Evolutionary conservation across 192 early-diverging fungal species (phyloP).

Genomic region (Gryganskiella cystojenkinii): DNA sequence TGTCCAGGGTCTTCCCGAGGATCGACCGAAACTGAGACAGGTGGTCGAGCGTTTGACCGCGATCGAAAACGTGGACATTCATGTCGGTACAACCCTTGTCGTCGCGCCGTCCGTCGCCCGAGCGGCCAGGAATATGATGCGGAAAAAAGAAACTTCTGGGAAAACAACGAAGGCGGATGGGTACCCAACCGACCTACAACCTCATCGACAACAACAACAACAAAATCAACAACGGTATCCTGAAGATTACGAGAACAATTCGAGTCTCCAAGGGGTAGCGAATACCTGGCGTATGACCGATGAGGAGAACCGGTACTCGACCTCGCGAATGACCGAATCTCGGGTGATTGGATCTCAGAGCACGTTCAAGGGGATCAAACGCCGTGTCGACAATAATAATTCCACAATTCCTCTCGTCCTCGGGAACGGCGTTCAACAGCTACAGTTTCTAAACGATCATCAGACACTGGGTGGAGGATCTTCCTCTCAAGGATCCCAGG

Average conservation of each 20-base stretch:
- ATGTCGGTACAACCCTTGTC: slow-evolving; percentile 40
- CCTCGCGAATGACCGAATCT: slow-evolving; percentile 10
- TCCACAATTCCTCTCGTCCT: not conserved
- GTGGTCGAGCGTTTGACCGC: slow-evolving; percentile 37
- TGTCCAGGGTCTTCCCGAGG: slow-evolving; percentile 24
- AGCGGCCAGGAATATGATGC: slow-evolving; percentile 46
- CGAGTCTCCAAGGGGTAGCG: slow-evolving; percentile 17
- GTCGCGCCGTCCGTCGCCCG: slow-evolving; percentile 45
- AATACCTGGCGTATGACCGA: slow-evolving; percentile 34
- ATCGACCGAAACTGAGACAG: slow-evolving; percentile 28
- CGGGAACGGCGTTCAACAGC: not conserved
- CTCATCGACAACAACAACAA: not conserved
- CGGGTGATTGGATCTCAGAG: slow-evolving; percentile 22
- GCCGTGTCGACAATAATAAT: not conserved
- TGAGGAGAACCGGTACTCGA: slow-evolving; percentile 9
- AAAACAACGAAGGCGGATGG: not conserved
- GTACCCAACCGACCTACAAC: not conserved
- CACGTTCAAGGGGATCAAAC: slow-evolving; percentile 26
- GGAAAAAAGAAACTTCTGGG: slow-evolving; percentile 9
- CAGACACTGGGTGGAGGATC: too few relatives aligned
- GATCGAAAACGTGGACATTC: slow-evolving; percentile 47
- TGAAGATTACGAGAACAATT: not conserved
- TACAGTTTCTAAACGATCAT: too few relatives aligned
- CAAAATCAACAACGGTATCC: slow-evolving; percentile 1
- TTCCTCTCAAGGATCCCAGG: too few relatives aligned